Percentiles rank a stretch among this genome's conserved stretches.
phyloP scores from a whole-genome alignment of 2,329 filamentous ascomycete species.

The Bipolaris gigantea region DNA sequence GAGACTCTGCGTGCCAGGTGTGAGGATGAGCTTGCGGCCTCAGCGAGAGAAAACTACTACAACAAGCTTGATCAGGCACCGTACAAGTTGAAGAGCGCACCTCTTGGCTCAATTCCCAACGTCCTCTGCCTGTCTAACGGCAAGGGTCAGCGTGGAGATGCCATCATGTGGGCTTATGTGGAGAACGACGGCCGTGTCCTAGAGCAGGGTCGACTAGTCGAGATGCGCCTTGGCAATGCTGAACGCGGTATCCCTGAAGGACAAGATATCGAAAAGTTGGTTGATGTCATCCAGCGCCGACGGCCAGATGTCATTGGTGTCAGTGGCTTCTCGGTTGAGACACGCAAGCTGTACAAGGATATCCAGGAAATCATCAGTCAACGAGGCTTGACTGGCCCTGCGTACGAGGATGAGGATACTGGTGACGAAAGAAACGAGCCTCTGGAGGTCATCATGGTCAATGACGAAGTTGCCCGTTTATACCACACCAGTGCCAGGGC shows the following conservation, averaged over 20 bases:
- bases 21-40: slow-evolving; percentile 86
- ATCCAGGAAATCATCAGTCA: slow-evolving; percentile 77
- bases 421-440: slow-evolving; percentile 73
- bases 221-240: slow-evolving; percentile 68
- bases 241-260: slow-evolving; percentile 69
- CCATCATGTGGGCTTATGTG: slow-evolving; percentile 87
- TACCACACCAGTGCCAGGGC: slow-evolving; percentile 90
- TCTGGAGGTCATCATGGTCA: slow-evolving; percentile 87
- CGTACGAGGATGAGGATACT: slow-evolving; percentile 77
- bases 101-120: slow-evolving; percentile 82
- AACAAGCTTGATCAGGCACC: slow-evolving; percentile 93
- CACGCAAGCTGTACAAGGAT: slow-evolving; percentile 79
- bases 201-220: slow-evolving; percentile 84
- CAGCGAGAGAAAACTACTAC: slow-evolving; percentile 85
- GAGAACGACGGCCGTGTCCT: slow-evolving; percentile 88
- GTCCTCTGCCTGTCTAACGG: slow-evolving; percentile 88
- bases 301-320: slow-evolving; percentile 89
- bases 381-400: slow-evolving; percentile 73
- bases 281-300: slow-evolving; percentile 75
- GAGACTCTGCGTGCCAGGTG: slow-evolving; percentile 89
- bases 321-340: slow-evolving; percentile 85
- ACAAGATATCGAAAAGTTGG: slow-evolving; percentile 68
- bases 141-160: slow-evolving; percentile 75
- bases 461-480: slow-evolving; percentile 94
- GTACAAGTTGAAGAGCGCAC: slow-evolving; percentile 91